A percentile compares a stretch with the other conserved stretches of the same genome.
Conservation (phyloP, 2,329 filamentous ascomycete genomes). For the Sporothrix sp. region DNA sequence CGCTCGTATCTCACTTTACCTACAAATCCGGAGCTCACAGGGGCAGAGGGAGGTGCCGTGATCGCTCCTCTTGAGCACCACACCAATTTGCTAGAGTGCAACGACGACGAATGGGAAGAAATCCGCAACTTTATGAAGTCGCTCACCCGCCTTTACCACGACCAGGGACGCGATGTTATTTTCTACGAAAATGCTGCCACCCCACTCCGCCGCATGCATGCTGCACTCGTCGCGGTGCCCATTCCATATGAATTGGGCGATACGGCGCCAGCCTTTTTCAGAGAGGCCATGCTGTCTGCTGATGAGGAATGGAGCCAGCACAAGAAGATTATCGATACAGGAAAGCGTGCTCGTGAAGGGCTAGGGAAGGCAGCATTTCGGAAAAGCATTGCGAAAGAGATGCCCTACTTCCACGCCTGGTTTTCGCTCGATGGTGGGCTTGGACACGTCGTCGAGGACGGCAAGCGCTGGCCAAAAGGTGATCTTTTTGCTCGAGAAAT, state of each 20-base stretch:
- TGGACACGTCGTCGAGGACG: constrained; percentile 85
- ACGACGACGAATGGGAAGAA: constrained; percentile 99
- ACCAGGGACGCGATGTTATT: constrained; percentile 81
- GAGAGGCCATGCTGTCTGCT: constrained; percentile 76
- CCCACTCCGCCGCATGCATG: constrained; percentile 69
- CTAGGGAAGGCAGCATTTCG: constrained; percentile 76
- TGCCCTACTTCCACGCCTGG: constrained; percentile 98
- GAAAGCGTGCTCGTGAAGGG: constrained; percentile 51
- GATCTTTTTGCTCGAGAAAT: constrained; percentile 91
- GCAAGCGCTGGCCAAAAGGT: constrained; percentile 73
- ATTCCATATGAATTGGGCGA: constrained; percentile 87
- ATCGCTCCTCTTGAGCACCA: constrained; percentile 85
- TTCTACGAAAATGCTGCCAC: constrained; percentile 96
- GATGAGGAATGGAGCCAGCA: constrained; percentile 97
- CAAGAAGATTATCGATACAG: constrained; percentile 86
- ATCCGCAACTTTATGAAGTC: constrained; percentile 99
- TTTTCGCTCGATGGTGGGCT: constrained; percentile 86
- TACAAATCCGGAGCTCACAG: constrained; percentile 75
- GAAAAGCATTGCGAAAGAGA: constrained; percentile 76
- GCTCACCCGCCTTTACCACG: constrained; percentile 86
- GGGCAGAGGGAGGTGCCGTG: constrained; percentile 63
- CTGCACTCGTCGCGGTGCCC: constrained; percentile 75
- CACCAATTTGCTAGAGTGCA: constrained; percentile 87
- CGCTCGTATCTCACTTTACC: constrained; percentile 80
- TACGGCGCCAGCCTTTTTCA: constrained; percentile 88